Evolutionary conservation across 495 filamentous ascomycete species (phyloP).

Genomic region (Cairneyella variabilis): DNA sequence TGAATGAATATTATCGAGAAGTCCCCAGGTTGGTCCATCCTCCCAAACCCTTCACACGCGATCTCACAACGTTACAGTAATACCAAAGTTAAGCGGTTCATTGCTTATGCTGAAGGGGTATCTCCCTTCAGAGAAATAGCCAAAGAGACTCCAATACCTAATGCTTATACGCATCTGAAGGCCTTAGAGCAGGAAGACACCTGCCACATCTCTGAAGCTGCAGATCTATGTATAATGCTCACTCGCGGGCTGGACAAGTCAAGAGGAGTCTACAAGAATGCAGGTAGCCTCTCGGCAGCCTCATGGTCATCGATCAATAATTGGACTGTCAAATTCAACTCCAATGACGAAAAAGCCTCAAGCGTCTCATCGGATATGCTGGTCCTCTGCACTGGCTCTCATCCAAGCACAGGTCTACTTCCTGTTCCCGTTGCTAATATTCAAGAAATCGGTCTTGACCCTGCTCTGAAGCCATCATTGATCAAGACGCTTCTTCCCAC

Average conservation of each 20-base stretch:
- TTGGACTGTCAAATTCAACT: slow-evolving; percentile 41
- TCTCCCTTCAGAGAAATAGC: slow-evolving; percentile 46
- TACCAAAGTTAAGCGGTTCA: slow-evolving; percentile 51
- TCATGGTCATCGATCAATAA: slow-evolving; percentile 23
- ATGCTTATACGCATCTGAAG: slow-evolving; percentile 44
- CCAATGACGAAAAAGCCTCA: slow-evolving; percentile 16
- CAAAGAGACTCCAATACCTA: slow-evolving; percentile 41
- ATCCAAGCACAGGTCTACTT: slow-evolving; percentile 36
- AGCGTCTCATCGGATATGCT: slow-evolving; percentile 31
- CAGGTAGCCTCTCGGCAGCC: slow-evolving; percentile 5
- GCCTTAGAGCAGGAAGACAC: slow-evolving; percentile 50
- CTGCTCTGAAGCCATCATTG: slow-evolving; percentile 49
- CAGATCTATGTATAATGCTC: slow-evolving; percentile 47
- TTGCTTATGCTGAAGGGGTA: slow-evolving; percentile 44
- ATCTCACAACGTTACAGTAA: slow-evolving; percentile 29
- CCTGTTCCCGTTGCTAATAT: slow-evolving; percentile 36
- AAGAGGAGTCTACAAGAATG: slow-evolving; percentile 14
- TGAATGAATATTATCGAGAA: slow-evolving; percentile 51
- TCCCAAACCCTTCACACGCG: slow-evolving; percentile 2
- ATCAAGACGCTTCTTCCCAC: slow-evolving; percentile 40
- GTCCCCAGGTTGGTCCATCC: slow-evolving; percentile 44
- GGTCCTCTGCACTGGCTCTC: slow-evolving; percentile 56
- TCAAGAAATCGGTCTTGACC: slow-evolving; percentile 47
- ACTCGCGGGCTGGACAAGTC: slow-evolving; percentile 44
- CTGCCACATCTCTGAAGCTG: slow-evolving; percentile 49